These are phyloP conservation scores for Lathyrus oleraceus DNA, from an alignment of 306 rosid species.

Conservation along the genomic window DNA sequence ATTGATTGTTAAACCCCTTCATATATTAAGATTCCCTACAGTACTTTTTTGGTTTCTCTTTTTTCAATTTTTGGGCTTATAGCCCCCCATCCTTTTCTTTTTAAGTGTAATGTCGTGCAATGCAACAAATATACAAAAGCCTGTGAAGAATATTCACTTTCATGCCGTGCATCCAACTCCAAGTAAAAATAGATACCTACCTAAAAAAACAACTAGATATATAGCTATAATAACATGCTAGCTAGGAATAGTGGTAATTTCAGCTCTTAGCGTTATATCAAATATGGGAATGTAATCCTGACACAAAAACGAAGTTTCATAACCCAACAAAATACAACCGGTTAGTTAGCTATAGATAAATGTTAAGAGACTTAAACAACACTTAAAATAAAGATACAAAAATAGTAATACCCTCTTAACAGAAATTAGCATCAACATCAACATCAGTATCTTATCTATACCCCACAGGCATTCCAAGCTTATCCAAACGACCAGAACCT, in stretches of 20 bases:
- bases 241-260: background rate
- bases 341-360: background rate
- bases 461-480: conserved; percentile 89
- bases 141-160: background rate
- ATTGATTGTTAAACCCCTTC: background rate
- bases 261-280: background rate
- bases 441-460: conserved; percentile 58
- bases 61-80: background rate
- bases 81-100: background rate
- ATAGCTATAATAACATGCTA: background rate
- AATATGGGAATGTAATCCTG: background rate
- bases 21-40: background rate
- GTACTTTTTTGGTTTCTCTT: background rate
- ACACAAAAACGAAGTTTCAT: background rate
- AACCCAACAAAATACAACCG: background rate
- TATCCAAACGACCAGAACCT: conserved; percentile 94
- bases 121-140: background rate
- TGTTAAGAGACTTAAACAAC: background rate
- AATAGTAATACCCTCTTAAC: conserved; percentile 10
- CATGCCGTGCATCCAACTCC: background rate
- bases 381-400: background rate
- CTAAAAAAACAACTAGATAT: background rate
- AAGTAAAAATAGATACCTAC: background rate
- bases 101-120: background rate
- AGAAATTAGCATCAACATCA: background rate